Conservation (phyloP, 805 yeast species). For the Metschnikowia santaceciliae region DNA sequence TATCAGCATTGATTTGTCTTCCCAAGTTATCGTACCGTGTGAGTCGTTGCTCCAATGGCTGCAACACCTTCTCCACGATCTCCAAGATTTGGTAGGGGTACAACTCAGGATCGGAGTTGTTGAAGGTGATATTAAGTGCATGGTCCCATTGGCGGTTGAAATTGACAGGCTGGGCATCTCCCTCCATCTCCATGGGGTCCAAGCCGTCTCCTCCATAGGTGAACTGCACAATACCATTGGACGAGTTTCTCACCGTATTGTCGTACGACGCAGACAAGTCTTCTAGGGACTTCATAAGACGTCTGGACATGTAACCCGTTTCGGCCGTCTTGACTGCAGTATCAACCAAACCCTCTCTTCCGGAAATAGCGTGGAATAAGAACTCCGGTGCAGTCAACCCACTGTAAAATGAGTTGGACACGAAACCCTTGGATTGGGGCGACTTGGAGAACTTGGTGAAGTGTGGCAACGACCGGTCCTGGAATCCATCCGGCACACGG, state of each 20-base stretch:
- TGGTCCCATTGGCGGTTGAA: conserved; percentile 95
- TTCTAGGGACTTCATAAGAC: conserved; percentile 95
- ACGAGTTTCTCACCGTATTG: conserved; percentile 89
- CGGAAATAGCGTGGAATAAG: conserved; percentile 99
- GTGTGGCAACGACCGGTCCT: conserved; percentile 96
- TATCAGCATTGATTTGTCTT: conserved; percentile 40
- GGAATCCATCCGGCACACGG: conserved; percentile 99
- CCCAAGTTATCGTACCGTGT: conserved; percentile 75
- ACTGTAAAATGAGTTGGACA: conserved; percentile 93
- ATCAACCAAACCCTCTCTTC: conserved; percentile 99
- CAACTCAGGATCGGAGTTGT: conserved; percentile 50
- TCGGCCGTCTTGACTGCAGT: conserved; percentile 99
- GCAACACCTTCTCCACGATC: conserved; percentile 51
- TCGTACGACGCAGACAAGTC: conserved; percentile 93
- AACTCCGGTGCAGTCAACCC: conserved; percentile 98
- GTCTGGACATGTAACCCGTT: conserved; percentile 97
- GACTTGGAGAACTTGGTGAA: conserved; percentile 93
- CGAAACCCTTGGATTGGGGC: conserved; percentile 97
- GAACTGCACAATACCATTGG: conserved; percentile 95
- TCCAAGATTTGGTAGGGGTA: conserved; percentile 66
- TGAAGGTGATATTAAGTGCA: conserved; percentile 68
- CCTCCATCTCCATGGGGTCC: conserved; percentile 99
- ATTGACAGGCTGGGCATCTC: conserved; percentile 95
- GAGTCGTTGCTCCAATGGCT: conserved; percentile 57
- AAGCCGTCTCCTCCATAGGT: conserved; percentile 98